phyloP scores from a whole-genome alignment of 208 protist species.

The Wallacemonas sp. region DNA sequence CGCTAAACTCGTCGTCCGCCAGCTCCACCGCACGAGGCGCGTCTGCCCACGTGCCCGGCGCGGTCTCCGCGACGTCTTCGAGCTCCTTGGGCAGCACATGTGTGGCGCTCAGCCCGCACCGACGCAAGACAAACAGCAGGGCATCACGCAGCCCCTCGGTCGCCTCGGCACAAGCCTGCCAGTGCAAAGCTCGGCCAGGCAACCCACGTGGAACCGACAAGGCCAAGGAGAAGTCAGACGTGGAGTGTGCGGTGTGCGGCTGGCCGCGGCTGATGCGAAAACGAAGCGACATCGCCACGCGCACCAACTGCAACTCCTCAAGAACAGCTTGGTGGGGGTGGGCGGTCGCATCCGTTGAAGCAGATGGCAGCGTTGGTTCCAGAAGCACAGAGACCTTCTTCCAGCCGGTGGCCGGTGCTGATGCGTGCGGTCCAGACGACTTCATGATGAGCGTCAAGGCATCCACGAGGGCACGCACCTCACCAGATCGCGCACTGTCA shows the following conservation, averaged over 20 bases:
- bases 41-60: constrained; percentile 3
- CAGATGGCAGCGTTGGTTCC: background rate
- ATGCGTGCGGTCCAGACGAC: too few relatives aligned
- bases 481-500: background rate
- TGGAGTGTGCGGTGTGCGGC: background rate
- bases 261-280: constrained; percentile 12
- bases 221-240: constrained; percentile 18
- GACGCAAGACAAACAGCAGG: constrained; percentile 48
- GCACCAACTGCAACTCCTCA: constrained; percentile 35
- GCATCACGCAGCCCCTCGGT: constrained; percentile 56
- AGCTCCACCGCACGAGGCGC: constrained; percentile 9
- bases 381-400: background rate
- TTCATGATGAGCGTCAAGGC: too few relatives aligned
- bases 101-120: constrained; percentile 5
- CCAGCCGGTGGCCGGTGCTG: too few relatives aligned
- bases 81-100: background rate
- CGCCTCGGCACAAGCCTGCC: constrained; percentile 28
- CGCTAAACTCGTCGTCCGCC: constrained; percentile 25
- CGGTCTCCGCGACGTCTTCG: background rate
- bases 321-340: constrained; percentile 43
- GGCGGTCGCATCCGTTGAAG: too few relatives aligned
- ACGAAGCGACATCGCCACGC: constrained; percentile 11
- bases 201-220: constrained; percentile 21
- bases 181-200: constrained; percentile 21
- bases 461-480: background rate